Conservation (phyloP, 257 asterid species). For the Solanum corneliomulleri region DNA sequence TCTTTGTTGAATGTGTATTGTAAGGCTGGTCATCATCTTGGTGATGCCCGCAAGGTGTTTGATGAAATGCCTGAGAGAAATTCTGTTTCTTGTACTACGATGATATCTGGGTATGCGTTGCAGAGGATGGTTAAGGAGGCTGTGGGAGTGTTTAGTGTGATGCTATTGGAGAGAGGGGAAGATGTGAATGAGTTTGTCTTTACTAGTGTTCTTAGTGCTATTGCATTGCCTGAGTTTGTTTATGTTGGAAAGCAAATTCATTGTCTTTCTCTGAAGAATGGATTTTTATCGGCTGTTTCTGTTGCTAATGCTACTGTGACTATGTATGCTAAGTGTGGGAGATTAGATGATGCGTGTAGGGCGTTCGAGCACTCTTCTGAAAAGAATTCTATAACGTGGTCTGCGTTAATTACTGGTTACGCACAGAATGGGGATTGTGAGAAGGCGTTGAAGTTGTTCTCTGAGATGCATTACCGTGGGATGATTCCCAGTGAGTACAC, state of each 20-base stretch:
- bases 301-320: conserved; percentile 80
- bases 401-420: conserved; percentile 78
- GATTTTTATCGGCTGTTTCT: conserved; percentile 31
- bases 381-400: conserved; percentile 72
- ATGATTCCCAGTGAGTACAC: conserved; percentile 69
- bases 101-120: conserved; percentile 71
- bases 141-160: conserved; percentile 29
- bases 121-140: conserved; percentile 44
- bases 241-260: conserved; percentile 55
- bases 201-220: conserved; percentile 69
- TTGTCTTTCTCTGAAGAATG: conserved; percentile 40
- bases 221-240: conserved; percentile 26
- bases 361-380: conserved; percentile 39
- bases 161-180: conserved; percentile 25
- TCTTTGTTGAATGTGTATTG: conserved; percentile 51
- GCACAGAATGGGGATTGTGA: conserved; percentile 64
- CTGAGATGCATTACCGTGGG: conserved; percentile 48
- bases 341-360: conserved; percentile 33
- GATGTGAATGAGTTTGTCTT: conserved; percentile 54
- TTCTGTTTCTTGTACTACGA: conserved; percentile 71
- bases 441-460: conserved; percentile 51
- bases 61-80: conserved; percentile 71
- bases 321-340: conserved; percentile 72
- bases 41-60: conserved; percentile 46
- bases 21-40: conserved; percentile 25